Conservation (phyloP, 306 rosid genomes). For the Datisca glomerata region DNA sequence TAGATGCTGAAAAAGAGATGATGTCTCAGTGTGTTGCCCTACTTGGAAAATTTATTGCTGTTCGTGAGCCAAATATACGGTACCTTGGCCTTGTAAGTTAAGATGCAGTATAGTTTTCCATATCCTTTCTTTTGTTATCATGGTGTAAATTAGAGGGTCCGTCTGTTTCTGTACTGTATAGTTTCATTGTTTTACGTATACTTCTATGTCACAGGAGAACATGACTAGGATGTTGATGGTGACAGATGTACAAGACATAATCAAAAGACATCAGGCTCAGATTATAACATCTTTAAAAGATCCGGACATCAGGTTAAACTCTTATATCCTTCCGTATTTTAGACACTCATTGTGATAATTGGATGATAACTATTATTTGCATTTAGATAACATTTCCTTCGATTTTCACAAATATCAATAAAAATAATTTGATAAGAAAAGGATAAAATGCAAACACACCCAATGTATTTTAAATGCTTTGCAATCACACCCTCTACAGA, state of each 20-base stretch:
- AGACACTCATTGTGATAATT: constrained; percentile 12
- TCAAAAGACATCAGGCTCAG: constrained; percentile 97
- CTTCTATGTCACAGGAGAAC: constrained; percentile 67
- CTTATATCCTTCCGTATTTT: constrained; percentile 5
- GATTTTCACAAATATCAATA: too few species aligned
- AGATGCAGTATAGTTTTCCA: background rate
- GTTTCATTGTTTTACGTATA: constrained; percentile 3
- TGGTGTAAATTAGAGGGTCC: too few species aligned
- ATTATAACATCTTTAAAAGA: constrained; percentile 96
- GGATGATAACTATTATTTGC: background rate
- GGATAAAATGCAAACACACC: too few species aligned
- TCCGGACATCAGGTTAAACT: constrained; percentile 92
- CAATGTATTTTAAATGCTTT: too few species aligned
- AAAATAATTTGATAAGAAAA: too few species aligned
- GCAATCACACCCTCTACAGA: too few species aligned
- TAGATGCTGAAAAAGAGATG: constrained; percentile 99
- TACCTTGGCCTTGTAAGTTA: constrained; percentile 92
- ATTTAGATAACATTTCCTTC: too few species aligned
- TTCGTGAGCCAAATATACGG: constrained; percentile 97
- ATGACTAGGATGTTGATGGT: constrained; percentile 99
- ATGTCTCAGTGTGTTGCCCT: constrained; percentile 99
- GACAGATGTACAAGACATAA: constrained; percentile 96
- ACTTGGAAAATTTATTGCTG: constrained; percentile 98
- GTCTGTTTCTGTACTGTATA: too few species aligned
- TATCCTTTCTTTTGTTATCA: constrained; percentile 1